Conservation (phyloP, 2,329 filamentous ascomycete genomes). For the Stagonosporopsis chrysanthemi region DNA sequence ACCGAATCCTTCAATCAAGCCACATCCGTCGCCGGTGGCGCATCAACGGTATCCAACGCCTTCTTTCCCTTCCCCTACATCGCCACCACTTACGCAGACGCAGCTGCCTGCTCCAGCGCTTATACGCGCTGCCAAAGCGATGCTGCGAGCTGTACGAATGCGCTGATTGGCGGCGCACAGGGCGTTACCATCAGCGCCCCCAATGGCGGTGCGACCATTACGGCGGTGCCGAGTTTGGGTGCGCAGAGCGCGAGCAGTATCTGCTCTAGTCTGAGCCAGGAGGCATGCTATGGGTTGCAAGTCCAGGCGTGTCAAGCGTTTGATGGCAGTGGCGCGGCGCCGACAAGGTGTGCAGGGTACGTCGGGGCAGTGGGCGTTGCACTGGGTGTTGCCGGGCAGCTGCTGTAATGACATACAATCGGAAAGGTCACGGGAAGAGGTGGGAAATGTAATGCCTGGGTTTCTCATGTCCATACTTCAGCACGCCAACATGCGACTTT, state of each 20-base stretch:
- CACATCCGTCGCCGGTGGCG: conserved; percentile 18
- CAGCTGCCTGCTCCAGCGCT: conserved; percentile 61
- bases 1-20: conserved; percentile 36
- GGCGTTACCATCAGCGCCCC: conserved; percentile 60
- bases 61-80: conserved; percentile 62
- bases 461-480: conserved; percentile 33
- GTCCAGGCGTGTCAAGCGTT: conserved; percentile 56
- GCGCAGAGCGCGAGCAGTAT: conserved; percentile 38
- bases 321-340: conserved; percentile 46
- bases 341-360: conserved; percentile 28
- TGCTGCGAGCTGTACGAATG: conserved; percentile 49
- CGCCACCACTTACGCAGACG: conserved; percentile 61
- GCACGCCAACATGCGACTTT: conserved; percentile 3
- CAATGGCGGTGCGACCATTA: conserved; percentile 60
- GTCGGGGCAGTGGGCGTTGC: conserved; percentile 34
- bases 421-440: neutral
- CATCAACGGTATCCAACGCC: conserved; percentile 56
- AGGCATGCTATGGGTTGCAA: conserved; percentile 59
- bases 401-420: conserved; percentile 21
- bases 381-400: conserved; percentile 55
- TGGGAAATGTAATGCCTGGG: conserved; percentile 1
- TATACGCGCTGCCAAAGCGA: conserved; percentile 61
- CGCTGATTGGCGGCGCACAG: conserved; percentile 57
- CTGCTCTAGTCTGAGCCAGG: conserved; percentile 49
- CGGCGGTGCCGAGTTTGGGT: conserved; percentile 49